Evolutionary conservation across 1,284 basidiomycete genomes (phyloP), one percentile per base, ranked within the genome.

Genomic region (Gomphus sp.): DNA sequence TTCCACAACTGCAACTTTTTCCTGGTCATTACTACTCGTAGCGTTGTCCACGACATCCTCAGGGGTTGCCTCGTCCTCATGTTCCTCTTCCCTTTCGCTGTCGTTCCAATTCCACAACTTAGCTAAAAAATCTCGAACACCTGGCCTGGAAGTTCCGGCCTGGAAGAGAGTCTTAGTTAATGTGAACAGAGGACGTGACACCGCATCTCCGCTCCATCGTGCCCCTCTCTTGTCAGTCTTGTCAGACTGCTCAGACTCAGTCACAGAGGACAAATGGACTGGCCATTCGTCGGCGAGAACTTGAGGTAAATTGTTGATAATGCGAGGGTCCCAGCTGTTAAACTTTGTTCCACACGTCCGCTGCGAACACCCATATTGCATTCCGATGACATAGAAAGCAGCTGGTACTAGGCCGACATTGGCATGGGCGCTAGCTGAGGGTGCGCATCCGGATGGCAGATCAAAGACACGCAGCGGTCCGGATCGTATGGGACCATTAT

Each of bases 401-500:
- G 58, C 52, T 11, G 58, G 58, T 4, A 59, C 58, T 12, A 59
- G 52, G 28, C 58, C 58, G 1, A 43, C 58, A 18, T 54, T 45
- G 10, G 34, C 22, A 41, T 59, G 58, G 1, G 52, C 52, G 33
- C 41, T 55, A n/a, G 52, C 47, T 34, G 58, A 45, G n/a, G 58
- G 58, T 16, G 58, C 37, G 41, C 12, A 9, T 43, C 41, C 37
- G 22, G 52, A 48, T 2, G 87, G 85, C 47, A 89, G 78, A 64
- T 89, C 87, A 66, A 87, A 85, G 3, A 88, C 76, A 64, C 87
- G 87, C 66, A 88, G 72, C 0, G 87, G 87, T 0, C 87, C 87
- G 0, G 79, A 78, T 60, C 74, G 78, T 67, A 89, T 89, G 52
- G 83, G 80, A 2, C 87, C 87, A 36, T 77, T 76, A 68, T 88